These are phyloP conservation scores for Canna indica DNA, from an alignment of 176 grass and related monocot species.

Conservation along the genomic window DNA sequence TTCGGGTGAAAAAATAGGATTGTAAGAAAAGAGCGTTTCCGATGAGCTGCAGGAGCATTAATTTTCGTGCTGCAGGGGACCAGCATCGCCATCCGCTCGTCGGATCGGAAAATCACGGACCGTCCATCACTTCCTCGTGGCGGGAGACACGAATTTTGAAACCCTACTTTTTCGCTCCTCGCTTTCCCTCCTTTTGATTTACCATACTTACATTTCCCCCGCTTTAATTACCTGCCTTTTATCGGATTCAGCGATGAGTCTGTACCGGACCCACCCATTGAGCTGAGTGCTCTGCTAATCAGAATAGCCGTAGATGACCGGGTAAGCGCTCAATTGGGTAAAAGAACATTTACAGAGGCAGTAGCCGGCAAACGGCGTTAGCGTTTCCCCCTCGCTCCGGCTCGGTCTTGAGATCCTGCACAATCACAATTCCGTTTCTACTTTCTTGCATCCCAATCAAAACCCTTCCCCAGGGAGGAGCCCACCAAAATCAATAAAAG, in stretches of 20 bases:
- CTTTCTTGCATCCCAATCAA: not conserved
- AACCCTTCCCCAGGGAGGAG: not conserved
- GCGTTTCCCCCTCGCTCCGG: not conserved
- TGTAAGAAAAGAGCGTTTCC: no score
- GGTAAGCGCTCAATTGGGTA: not conserved
- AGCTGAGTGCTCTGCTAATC: not conserved
- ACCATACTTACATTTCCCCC: not conserved
- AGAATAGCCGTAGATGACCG: not conserved
- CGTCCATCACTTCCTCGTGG: not conserved
- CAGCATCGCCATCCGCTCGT: not conserved
- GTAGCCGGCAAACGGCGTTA: not conserved
- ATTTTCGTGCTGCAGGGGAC: no score
- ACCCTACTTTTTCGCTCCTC: not conserved
- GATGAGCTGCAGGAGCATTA: no score
- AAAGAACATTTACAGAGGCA: not conserved
- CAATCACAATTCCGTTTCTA: not conserved
- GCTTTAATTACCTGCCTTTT: not conserved
- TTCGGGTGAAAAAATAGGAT: no score
- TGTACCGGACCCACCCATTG: not conserved
- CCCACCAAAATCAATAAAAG: not conserved
- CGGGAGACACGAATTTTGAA: conserved; percentile 8
- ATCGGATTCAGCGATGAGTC: not conserved
- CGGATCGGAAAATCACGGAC: not conserved
- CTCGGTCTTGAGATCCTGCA: not conserved
- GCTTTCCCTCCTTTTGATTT: not conserved